A percentile compares a stretch with the other conserved stretches of the same genome.
These are phyloP conservation scores for Phytophthora meadii DNA, from an alignment of 352 stramenopile genomes.

Conservation along the genomic window DNA sequence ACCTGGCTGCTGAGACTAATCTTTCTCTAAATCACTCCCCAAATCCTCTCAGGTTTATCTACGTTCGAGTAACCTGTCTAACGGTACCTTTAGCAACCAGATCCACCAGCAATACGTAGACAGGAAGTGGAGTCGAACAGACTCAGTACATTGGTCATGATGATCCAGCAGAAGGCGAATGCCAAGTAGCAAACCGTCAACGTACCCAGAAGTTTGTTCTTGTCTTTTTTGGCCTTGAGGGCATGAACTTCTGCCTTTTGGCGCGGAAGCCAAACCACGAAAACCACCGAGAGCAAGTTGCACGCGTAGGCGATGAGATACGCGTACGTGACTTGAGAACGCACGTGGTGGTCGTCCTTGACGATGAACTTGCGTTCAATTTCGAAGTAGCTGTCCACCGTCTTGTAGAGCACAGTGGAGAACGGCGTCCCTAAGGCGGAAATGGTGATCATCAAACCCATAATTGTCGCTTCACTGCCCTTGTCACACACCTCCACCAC, in stretches of 20 bases:
- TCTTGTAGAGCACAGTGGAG: constrained; percentile 63
- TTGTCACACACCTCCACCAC: constrained; percentile 59
- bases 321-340: constrained; percentile 54
- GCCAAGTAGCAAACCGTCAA: constrained; percentile 45
- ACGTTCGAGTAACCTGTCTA: too few species aligned
- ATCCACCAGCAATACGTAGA: constrained; percentile 56
- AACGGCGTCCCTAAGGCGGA: constrained; percentile 59
- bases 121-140: constrained; percentile 62
- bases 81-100: constrained; percentile 36
- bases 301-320: constrained; percentile 67
- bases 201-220: constrained; percentile 48
- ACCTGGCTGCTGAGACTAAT: too few species aligned
- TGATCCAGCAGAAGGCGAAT: constrained; percentile 61
- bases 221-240: constrained; percentile 50
- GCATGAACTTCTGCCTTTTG: constrained; percentile 59
- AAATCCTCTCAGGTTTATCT: too few species aligned
- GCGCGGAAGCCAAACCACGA: constrained; percentile 51
- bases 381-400: constrained; percentile 60
- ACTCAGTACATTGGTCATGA: constrained; percentile 71
- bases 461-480: constrained; percentile 59
- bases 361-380: constrained; percentile 53
- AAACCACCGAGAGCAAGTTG: constrained; percentile 58
- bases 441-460: constrained; percentile 53
- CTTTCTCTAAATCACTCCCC: too few species aligned
- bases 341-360: constrained; percentile 49